A percentile compares a stretch with the other conserved stretches of the same genome.
phyloP scores from a whole-genome alignment of 352 stramenopile species.

The Phytophthora sp. region DNA sequence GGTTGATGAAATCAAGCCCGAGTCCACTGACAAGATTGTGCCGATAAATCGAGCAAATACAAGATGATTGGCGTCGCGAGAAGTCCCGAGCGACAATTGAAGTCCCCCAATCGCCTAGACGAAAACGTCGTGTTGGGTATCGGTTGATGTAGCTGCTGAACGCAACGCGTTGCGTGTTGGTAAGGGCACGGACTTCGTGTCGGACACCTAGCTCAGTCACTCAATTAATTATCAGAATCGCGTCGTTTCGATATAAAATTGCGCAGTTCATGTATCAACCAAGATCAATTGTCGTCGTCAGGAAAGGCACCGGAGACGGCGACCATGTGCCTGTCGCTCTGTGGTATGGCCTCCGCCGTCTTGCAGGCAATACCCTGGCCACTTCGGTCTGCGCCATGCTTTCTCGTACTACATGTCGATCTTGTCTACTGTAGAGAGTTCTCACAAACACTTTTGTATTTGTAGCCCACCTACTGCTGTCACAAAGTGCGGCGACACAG shows the following conservation, averaged over 20 bases:
- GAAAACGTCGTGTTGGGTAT: no score
- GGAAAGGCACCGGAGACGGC: conserved; percentile 16
- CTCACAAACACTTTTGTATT: background rate
- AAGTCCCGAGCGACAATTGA: no score
- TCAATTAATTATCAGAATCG: conserved; percentile 5
- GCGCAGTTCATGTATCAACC: conserved; percentile 8
- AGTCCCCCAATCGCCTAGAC: no score
- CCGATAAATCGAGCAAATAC: no score
- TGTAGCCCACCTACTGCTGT: background rate
- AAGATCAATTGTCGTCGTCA: background rate
- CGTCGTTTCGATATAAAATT: conserved; percentile 25
- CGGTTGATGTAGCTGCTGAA: no score
- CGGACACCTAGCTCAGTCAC: no score
- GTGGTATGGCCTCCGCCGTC: background rate
- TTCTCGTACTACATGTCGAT: background rate
- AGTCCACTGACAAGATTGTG: no score
- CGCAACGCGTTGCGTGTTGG: no score
- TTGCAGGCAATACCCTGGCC: background rate
- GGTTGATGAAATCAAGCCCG: no score
- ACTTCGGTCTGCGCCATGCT: conserved; percentile 5
- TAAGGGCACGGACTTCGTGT: no score
- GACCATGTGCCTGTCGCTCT: conserved; percentile 16
- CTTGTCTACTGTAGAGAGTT: background rate
- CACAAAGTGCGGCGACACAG: background rate
- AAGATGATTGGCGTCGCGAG: no score